Evolutionary conservation across 2,329 filamentous ascomycete species (phyloP).

Genomic region (Nemania diffusa): DNA sequence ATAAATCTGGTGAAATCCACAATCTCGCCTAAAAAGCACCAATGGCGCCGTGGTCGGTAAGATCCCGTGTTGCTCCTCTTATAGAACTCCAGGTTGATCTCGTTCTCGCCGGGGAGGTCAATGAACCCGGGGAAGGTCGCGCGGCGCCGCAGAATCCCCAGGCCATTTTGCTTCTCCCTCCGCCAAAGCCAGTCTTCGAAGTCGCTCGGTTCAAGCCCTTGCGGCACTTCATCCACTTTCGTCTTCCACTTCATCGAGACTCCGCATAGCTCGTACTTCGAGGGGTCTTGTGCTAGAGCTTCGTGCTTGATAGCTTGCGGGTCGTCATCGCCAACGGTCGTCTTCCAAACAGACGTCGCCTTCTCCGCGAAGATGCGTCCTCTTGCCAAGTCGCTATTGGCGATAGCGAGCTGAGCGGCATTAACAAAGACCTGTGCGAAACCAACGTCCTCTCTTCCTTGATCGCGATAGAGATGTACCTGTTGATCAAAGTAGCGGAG

Average conservation of each 20-base stretch:
- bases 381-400: constrained; percentile 22
- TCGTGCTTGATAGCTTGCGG: background rate
- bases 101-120: background rate
- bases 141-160: background rate
- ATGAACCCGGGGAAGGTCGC: constrained; percentile 15
- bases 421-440: constrained; percentile 11
- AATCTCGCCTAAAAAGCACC: constrained; percentile 23
- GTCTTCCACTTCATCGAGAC: constrained; percentile 18
- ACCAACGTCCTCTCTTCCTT: constrained; percentile 18
- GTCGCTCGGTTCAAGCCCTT: constrained; percentile 10
- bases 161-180: background rate
- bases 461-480: constrained; percentile 15
- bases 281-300: constrained; percentile 6
- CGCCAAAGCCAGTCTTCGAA: constrained; percentile 27
- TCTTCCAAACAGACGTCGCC: constrained; percentile 15
- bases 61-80: background rate
- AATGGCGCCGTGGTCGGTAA: constrained; percentile 7
- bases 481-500: constrained; percentile 16
- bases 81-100: constrained; percentile 1
- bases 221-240: constrained; percentile 11
- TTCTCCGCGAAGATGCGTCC: constrained; percentile 22
- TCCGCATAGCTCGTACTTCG: constrained; percentile 12
- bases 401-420: constrained; percentile 16
- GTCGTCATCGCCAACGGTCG: constrained; percentile 6
- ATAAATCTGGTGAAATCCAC: background rate